Percentiles rank a stretch among this genome's conserved stretches.
Evolutionary conservation across 2,329 filamentous ascomycete species (phyloP).

Genomic region (Zymoseptoria ardabiliae): DNA sequence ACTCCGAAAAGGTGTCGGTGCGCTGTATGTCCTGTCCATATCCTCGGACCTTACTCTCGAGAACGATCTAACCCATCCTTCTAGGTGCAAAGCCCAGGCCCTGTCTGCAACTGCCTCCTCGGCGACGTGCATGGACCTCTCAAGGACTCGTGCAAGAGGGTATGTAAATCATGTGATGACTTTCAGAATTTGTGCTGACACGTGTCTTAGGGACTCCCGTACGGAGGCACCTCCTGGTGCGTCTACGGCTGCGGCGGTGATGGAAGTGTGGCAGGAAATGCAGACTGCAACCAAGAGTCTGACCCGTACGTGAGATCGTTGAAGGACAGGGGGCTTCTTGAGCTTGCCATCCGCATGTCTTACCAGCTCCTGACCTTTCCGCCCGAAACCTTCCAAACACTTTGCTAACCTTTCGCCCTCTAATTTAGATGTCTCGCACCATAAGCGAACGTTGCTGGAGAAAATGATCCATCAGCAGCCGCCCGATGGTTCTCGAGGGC

Average conservation of each 20-base stretch:
- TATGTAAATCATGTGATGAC: neutral
- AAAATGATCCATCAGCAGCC: too few species aligned
- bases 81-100: neutral
- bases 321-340: too few species aligned
- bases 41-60: neutral
- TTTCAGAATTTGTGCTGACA: neutral
- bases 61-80: neutral
- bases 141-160: neutral
- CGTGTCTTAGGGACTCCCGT: neutral
- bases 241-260: neutral
- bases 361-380: too few species aligned
- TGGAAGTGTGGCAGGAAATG: too few species aligned
- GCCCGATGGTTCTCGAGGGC: too few species aligned
- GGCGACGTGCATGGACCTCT: neutral
- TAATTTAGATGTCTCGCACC: too few species aligned
- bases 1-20: neutral
- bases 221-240: neutral
- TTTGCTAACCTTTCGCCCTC: too few species aligned
- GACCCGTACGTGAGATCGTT: too few species aligned
- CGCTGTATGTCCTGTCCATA: neutral
- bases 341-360: too few species aligned
- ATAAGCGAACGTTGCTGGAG: too few species aligned
- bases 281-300: too few species aligned
- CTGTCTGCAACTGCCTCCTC: neutral
- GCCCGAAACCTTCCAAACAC: too few species aligned